Evolutionary conservation across 192 early-diverging fungal genomes (phyloP), one percentile per base, ranked within the genome.

Genomic region (Paraglomus brasilianum): DNA sequence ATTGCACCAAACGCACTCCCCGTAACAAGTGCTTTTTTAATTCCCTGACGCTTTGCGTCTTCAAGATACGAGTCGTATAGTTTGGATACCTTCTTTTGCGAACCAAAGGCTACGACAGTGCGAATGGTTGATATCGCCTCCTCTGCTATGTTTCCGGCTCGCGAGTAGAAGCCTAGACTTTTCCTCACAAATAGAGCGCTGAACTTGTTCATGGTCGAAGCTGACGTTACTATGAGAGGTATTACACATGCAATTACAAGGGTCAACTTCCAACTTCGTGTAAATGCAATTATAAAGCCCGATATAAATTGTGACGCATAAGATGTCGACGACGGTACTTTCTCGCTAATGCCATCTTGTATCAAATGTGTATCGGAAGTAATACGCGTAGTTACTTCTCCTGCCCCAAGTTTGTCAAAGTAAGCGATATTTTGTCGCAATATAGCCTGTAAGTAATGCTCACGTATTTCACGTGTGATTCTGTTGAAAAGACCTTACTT

Each of bases 291-390:
- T 5, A 87, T 70, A 43, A 92, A 82, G 11, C 88, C 87, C 7
- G 86, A 58, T 47, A 92, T 48, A 53, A 94, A 94, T 24, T 83
- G 84, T 6, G 82, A 67, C 10, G 80, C 39, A 50, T 75, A 3
- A 47, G 50, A 30, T 30, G 30, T 30, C 30, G 30, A 30, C 61
- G 92, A 76, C 66, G 89, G 83, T 44, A 92, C 82, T 72, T 96
- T 95, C 57, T 94, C 93, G 14, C 84, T 83, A 40, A 93, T 89
- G 36, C 92, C 94, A 61, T 95, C 94, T 79, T 98, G 92, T 47
- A 98, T 86, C 74, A 95, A 65, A 42, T 90, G 87, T 41, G 93
- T 95, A 55, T 96, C 94, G 39, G 86, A 82, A 52, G 93, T 89
- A 38, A 98, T 87, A 22, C 94, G 89, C 22, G 93, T 93, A 5